These are phyloP conservation scores for Neurospora sp. DNA, from an alignment of 2,329 filamentous ascomycete genomes.

Conservation along the genomic window DNA sequence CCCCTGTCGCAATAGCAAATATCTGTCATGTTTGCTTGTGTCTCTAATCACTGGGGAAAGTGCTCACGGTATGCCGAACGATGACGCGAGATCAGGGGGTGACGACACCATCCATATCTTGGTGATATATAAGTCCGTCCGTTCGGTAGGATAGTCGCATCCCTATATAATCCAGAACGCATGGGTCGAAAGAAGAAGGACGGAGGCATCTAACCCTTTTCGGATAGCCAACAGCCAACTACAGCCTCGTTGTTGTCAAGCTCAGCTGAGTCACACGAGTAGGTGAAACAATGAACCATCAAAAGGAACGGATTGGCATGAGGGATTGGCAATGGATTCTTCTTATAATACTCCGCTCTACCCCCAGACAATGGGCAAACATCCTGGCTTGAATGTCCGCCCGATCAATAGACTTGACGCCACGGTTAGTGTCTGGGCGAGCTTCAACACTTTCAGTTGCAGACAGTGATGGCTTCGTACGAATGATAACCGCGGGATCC, in stretches of 20 bases:
- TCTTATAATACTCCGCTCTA: background rate
- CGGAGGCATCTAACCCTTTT: conserved; percentile 20
- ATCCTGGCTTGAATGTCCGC: background rate
- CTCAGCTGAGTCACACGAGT: background rate
- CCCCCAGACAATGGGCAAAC: background rate
- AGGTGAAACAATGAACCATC: background rate
- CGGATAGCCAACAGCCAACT: background rate
- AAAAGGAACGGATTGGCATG: background rate
- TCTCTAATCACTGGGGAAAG: background rate
- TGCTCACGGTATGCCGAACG: background rate
- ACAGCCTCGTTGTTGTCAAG: background rate
- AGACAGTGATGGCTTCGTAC: too few species aligned
- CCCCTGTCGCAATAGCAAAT: background rate
- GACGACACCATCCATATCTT: conserved; percentile 13
- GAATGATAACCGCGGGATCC: background rate
- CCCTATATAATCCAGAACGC: conserved; percentile 17
- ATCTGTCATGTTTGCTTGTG: background rate
- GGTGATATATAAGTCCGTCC: background rate
- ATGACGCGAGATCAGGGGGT: conserved; percentile 20
- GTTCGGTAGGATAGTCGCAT: background rate
- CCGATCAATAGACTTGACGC: background rate
- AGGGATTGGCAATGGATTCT: background rate
- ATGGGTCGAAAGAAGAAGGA: conserved; percentile 20
- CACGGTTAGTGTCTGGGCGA: background rate
- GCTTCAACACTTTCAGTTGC: too few species aligned